Evolutionary conservation across 768 basidiomycete species (phyloP), one percentile per base, ranked within the genome.

Genomic region (Boletus subcaerulescens): DNA sequence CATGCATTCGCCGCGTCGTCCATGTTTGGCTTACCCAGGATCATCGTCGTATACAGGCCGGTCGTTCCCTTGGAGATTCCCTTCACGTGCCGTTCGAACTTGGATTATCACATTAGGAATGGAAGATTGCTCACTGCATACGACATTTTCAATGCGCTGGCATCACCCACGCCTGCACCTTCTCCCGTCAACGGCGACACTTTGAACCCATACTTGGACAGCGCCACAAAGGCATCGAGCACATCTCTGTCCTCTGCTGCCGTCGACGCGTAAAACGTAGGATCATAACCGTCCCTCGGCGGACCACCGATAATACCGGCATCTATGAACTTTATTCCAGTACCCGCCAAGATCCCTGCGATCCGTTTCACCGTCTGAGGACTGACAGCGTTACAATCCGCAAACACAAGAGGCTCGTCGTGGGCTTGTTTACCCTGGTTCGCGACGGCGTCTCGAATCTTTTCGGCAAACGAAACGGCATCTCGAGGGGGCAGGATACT

Each of bases 71-170:
- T 86, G 26, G 72, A 70, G 42, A 85, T 81, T 8, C 82, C 83
- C 80, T 83, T 59, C 36, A 42, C 13, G 29, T 45, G 5, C n/a
- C 14, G 13, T 36, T 49, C 46, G 60, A 43, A 18, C 31, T 36
- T 26, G 17, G 42, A 40, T 17, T 55, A 45, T 35, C 4, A 47
- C 33, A 41, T 46, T 15, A 14, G 3, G 38, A 50, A 49, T 26
- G 38, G 40, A 53, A 55, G 40, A 22, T 45, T n/a, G 69, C 78
- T 63, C 50, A 84, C 83, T 46, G 79, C 80, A 67, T 85, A 83
- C 18, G 81, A 80, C 83, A 84, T 83, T 68, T 85, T 85, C 55
- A 85, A 64, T 6, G 81, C 82, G 56, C 83, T 85, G 2, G 82
- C 84, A 58, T 80, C 81, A 5, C 84, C 82, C 22, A 82, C 71